Conservation (phyloP, 106 monocot species). For the Dendrobium chrysotoxum region DNA sequence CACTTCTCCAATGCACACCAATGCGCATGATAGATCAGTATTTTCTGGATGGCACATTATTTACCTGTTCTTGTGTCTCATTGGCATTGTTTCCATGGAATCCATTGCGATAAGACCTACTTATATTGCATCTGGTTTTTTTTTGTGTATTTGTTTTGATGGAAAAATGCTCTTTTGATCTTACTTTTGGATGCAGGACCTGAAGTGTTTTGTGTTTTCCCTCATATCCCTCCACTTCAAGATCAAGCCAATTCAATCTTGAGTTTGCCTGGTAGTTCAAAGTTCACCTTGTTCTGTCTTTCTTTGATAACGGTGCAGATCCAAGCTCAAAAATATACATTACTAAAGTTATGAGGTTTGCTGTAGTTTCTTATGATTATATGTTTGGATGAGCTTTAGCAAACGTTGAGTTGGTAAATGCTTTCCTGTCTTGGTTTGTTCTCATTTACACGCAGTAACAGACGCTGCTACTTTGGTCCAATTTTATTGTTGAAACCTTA, state of each 20-base stretch:
- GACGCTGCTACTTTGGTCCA: no score
- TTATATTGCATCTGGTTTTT: background rate
- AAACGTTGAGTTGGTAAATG: no score
- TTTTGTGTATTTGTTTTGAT: background rate
- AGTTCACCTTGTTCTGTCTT: background rate
- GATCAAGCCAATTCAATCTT: conserved; percentile 18
- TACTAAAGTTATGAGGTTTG: background rate
- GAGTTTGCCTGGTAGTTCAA: background rate
- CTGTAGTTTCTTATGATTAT: background rate
- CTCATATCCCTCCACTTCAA: conserved; percentile 16
- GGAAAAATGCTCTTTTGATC: background rate
- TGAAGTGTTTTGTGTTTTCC: conserved; percentile 15
- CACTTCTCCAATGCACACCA: no score
- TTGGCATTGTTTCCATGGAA: background rate
- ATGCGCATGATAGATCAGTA: background rate
- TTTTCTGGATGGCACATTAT: background rate
- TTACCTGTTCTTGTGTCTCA: background rate
- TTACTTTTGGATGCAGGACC: conserved; percentile 9
- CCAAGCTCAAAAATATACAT: background rate
- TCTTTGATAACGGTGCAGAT: background rate
- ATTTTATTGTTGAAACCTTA: no score
- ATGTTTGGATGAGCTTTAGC: no score
- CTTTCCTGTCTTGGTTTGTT: background rate
- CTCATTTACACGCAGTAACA: no score
- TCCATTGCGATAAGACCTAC: background rate